These are phyloP conservation scores for Aspergillus sclerotioniger DNA, from an alignment of 495 filamentous ascomycete genomes.

Conservation along the genomic window DNA sequence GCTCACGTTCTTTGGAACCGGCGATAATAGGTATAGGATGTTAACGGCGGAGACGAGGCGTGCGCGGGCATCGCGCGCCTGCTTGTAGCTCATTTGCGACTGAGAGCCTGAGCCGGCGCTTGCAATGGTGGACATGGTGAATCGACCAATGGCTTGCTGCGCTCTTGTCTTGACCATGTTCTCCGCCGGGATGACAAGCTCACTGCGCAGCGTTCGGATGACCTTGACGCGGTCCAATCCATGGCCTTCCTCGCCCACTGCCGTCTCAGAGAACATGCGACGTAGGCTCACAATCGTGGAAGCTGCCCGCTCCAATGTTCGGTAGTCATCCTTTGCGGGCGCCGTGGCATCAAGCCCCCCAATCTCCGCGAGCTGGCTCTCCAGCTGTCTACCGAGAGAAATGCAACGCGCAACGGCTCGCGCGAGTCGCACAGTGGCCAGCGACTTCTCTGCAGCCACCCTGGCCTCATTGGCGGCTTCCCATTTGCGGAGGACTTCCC, in stretches of 20 bases:
- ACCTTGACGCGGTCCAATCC: slow-evolving; percentile 69
- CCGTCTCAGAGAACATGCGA: slow-evolving; percentile 64
- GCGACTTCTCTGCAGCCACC: slow-evolving; percentile 67
- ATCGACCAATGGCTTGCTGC: slow-evolving; percentile 79
- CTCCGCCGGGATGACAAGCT: slow-evolving; percentile 69
- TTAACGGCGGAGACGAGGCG: slow-evolving; percentile 71
- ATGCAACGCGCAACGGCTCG: slow-evolving; percentile 73
- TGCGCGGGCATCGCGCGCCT: slow-evolving; percentile 73
- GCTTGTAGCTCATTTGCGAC: slow-evolving; percentile 63
- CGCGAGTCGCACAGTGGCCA: slow-evolving; percentile 74
- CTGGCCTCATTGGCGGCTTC: slow-evolving; percentile 76
- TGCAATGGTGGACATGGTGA: slow-evolving; percentile 70
- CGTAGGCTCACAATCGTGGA: slow-evolving; percentile 71
- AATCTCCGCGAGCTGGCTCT: slow-evolving; percentile 70
- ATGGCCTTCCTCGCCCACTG: slow-evolving; percentile 68
- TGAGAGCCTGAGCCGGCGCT: slow-evolving; percentile 27
- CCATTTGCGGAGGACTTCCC: slow-evolving; percentile 79
- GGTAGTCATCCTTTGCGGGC: slow-evolving; percentile 63
- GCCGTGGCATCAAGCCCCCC: slow-evolving; percentile 34
- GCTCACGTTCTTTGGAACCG: slow-evolving; percentile 36
- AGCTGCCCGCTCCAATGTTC: slow-evolving; percentile 73
- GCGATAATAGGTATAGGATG: slow-evolving; percentile 80
- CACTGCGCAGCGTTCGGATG: slow-evolving; percentile 62
- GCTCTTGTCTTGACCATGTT: slow-evolving; percentile 62
- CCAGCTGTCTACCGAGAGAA: slow-evolving; percentile 79